phyloP scores from a whole-genome alignment of 345 rosid species.

The Turnera subulata region DNA sequence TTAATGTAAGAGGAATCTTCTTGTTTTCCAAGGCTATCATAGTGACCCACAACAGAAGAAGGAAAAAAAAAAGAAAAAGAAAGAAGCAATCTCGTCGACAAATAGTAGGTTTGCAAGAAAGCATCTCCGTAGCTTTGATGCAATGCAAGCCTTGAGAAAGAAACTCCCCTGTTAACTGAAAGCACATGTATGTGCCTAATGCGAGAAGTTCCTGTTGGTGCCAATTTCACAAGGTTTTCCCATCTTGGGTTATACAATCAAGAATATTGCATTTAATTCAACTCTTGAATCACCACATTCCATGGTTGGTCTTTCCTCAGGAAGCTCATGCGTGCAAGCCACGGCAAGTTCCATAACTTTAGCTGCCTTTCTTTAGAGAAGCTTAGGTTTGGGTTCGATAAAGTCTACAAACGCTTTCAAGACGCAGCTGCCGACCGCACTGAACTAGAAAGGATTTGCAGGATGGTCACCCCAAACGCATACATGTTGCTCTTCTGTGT shows the following conservation, averaged over 20 bases:
- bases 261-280: slow-evolving; percentile 18
- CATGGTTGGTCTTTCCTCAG: slow-evolving; percentile 66
- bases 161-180: background rate
- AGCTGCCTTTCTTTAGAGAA: slow-evolving; percentile 34
- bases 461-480: slow-evolving; percentile 84
- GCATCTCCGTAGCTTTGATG: background rate
- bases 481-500: slow-evolving; percentile 82
- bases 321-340: slow-evolving; percentile 59
- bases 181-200: too few species aligned
- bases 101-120: background rate
- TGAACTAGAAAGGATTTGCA: slow-evolving; percentile 70
- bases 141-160: background rate
- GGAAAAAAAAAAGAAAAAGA: too few species aligned
- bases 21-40: background rate
- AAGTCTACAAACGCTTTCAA: slow-evolving; percentile 43
- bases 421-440: slow-evolving; percentile 62
- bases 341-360: slow-evolving; percentile 60
- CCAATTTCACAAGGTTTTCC: too few species aligned
- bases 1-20: background rate
- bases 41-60: too few species aligned
- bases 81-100: too few species aligned
- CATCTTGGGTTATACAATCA: background rate
- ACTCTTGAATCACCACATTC: slow-evolving; percentile 48
- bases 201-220: too few species aligned
- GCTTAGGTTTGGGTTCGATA: slow-evolving; percentile 49